Evolutionary conservation across 192 early-diverging fungal genomes (phyloP).

Genomic region (Umbelopsis sp.): DNA sequence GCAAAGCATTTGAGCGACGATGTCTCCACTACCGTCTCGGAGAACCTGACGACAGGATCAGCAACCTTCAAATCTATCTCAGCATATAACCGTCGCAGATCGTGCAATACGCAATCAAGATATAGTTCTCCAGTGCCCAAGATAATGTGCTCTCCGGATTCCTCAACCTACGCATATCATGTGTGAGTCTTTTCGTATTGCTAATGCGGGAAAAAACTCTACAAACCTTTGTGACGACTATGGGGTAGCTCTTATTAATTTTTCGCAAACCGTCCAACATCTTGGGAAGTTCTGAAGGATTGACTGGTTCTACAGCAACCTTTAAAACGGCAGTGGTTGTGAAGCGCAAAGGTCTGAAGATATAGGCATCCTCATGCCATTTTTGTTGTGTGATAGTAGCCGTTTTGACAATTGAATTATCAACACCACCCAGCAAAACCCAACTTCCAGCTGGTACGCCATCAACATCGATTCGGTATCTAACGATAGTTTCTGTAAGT

Average conservation of each 20-base stretch:
- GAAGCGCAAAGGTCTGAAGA: conserved; percentile 85
- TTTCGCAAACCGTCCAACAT: conserved; percentile 97
- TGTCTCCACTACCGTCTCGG: conserved; percentile 94
- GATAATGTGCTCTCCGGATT: conserved; percentile 96
- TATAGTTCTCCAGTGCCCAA: conserved; percentile 95
- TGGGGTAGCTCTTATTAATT: conserved; percentile 93
- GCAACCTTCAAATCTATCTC: conserved; percentile 99
- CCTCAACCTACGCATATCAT: conserved; percentile 65
- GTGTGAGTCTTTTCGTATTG: neutral
- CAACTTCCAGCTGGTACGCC: conserved; percentile 83
- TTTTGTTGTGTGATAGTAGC: conserved; percentile 85
- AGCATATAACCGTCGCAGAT: conserved; percentile 88
- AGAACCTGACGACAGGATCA: conserved; percentile 94
- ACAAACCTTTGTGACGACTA: conserved; percentile 75
- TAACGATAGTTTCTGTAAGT: conserved; percentile 6
- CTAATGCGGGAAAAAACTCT: neutral
- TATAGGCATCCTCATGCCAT: conserved; percentile 72
- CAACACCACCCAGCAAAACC: conserved; percentile 93
- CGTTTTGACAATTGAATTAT: conserved; percentile 90
- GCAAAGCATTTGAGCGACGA: conserved; percentile 95
- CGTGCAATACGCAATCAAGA: conserved; percentile 95
- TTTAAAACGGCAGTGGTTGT: conserved; percentile 85
- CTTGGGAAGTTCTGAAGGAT: conserved; percentile 96
- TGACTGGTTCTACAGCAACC: conserved; percentile 96
- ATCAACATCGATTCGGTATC: conserved; percentile 84